Conservation (phyloP, 441 rosid species). For the Gossypium schwendimanii region DNA sequence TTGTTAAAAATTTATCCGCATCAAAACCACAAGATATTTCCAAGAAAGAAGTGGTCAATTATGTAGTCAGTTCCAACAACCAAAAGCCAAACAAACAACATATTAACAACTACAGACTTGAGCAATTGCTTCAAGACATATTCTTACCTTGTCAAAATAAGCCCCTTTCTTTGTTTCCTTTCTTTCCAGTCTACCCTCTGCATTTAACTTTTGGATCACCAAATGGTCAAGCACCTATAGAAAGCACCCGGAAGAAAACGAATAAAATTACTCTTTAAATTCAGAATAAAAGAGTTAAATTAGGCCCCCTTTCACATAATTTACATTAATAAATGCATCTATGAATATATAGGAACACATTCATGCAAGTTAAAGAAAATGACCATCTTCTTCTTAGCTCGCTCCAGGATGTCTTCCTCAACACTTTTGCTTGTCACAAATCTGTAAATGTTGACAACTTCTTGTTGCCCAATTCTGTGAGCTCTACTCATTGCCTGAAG, state of each 20-base stretch:
- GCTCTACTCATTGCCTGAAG: constrained; percentile 99
- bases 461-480: constrained; percentile 99
- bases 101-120: background rate
- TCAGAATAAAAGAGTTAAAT: background rate
- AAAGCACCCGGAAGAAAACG: constrained; percentile 21
- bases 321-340: background rate
- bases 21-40: background rate
- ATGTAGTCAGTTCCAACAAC: background rate
- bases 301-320: constrained; percentile 7
- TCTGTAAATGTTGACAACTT: constrained; percentile 96
- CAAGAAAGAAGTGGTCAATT: background rate
- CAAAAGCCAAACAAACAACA: background rate
- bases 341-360: background rate
- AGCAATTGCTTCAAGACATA: constrained; percentile 1
- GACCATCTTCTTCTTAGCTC: constrained; percentile 99
- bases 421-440: constrained; percentile 99
- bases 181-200: constrained; percentile 99
- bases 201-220: constrained; percentile 98
- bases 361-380: background rate
- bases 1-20: background rate
- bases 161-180: constrained; percentile 93
- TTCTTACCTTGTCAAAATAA: constrained; percentile 85
- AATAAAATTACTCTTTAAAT: constrained; percentile 1
- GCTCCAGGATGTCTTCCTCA: constrained; percentile 98
- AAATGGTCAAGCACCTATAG: constrained; percentile 95